Evolutionary conservation across 306 rosid genomes (phyloP).

Genomic region (Oemleria cerasiformis): DNA sequence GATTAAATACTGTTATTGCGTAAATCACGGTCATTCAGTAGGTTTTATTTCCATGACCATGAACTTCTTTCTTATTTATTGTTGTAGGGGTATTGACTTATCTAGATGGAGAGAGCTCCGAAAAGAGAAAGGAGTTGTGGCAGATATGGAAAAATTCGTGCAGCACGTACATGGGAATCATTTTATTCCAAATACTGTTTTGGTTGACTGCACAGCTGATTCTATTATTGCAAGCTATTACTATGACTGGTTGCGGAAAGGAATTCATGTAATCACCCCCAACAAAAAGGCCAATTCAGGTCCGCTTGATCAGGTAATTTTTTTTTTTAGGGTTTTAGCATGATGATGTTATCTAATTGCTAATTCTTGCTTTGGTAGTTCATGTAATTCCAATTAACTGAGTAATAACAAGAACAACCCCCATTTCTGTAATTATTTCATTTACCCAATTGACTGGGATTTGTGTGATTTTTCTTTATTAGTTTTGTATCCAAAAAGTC

Average conservation of each 20-base stretch:
- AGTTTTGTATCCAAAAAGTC: not conserved
- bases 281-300: slow-evolving; percentile 98
- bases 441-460: not conserved
- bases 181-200: slow-evolving; percentile 87
- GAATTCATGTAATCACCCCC: slow-evolving; percentile 94
- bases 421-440: not conserved
- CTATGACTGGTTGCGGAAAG: slow-evolving; percentile 83
- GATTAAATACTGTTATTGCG: not conserved
- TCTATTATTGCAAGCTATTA: slow-evolving; percentile 73
- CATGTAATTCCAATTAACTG: not conserved
- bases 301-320: slow-evolving; percentile 85
- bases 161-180: slow-evolving; percentile 86
- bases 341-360: not conserved
- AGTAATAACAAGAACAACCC: not conserved
- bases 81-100: slow-evolving; percentile 76
- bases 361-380: not conserved
- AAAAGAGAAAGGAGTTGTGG: slow-evolving; percentile 56
- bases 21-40: not conserved
- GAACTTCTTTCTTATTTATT: slow-evolving; percentile 4
- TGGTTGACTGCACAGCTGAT: slow-evolving; percentile 98
- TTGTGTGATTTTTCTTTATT: not conserved
- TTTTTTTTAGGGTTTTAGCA: not conserved
- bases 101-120: slow-evolving; percentile 76
- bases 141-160: slow-evolving; percentile 73
- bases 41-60: slow-evolving; percentile 13